A percentile compares a stretch with the other conserved stretches of the same genome.
Evolutionary conservation across 495 filamentous ascomycete species (phyloP).

Genomic region (Penicillium riverlandense): DNA sequence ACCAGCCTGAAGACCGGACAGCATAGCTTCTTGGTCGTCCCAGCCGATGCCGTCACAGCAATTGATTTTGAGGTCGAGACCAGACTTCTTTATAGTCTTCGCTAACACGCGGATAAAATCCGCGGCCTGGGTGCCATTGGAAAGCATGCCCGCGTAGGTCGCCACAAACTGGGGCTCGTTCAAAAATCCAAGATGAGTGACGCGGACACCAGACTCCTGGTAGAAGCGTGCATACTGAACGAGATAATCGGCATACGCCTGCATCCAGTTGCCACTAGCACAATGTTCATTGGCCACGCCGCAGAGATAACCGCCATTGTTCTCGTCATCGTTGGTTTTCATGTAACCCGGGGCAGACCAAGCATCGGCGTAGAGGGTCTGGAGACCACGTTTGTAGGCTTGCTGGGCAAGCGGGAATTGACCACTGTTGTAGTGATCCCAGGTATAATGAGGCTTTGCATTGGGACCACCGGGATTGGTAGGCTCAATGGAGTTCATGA

Average conservation of each 20-base stretch:
- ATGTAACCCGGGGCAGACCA: constrained; percentile 52
- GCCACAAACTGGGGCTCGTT: constrained; percentile 46
- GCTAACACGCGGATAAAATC: constrained; percentile 41
- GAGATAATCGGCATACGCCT: constrained; percentile 49
- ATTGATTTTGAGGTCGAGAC: constrained; percentile 31
- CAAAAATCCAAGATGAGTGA: constrained; percentile 47
- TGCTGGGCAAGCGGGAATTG: constrained; percentile 46
- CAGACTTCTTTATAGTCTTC: constrained; percentile 26
- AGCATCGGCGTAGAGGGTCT: constrained; percentile 40
- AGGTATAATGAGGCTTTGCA: constrained; percentile 33
- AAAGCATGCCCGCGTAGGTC: constrained; percentile 5
- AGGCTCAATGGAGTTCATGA: constrained; percentile 29
- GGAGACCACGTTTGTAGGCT: constrained; percentile 21
- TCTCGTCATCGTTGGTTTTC: constrained; percentile 43
- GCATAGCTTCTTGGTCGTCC: constrained; percentile 30
- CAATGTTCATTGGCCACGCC: constrained; percentile 38
- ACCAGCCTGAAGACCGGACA: constrained; percentile 32
- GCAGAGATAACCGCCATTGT: constrained; percentile 41
- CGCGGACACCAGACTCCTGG: constrained; percentile 35
- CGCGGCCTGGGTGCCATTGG: constrained; percentile 40
- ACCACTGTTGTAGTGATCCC: constrained; percentile 38
- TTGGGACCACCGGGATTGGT: constrained; percentile 24
- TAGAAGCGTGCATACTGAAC: constrained; percentile 48
- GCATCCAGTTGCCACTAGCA: constrained; percentile 44
- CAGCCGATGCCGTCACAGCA: constrained; percentile 49